Evolutionary conservation across 140 eudicot genomes (phyloP), one percentile per base, ranked within the genome.

Genomic region (Stevia rebaudiana): DNA sequence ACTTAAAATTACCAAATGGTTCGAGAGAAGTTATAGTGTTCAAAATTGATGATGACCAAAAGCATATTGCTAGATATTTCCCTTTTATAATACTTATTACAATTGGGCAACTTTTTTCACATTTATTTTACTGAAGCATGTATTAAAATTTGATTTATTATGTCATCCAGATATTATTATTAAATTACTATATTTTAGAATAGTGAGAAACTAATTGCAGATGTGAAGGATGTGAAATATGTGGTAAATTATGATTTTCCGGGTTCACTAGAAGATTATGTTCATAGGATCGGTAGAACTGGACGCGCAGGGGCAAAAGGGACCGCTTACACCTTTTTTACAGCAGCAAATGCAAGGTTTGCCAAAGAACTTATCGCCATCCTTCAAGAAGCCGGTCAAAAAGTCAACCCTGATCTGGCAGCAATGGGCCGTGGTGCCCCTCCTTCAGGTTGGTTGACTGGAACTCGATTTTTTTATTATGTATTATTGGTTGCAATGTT

Each of bases 231-330:
- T 55, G 99, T 94, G 60, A 94, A 77, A 31, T 94, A 74, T 47
- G 99, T 94, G 65, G 78, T 94, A 61, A 94, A 88, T 67, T 94
- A 94, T 37, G 97, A 94, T 60, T 94, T 94, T 24, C 99, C 97
- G 18, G 97, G 97, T 41, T 88, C 97, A 15, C 80, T 94, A 1
- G 99, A 94, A 73, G 99, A 94, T 74, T 94, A 94, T 57, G 99
- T 94, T 69, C 99, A 94, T 74, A 81, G 97, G 8, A 94, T 94
- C 58, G 99, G 99, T 54, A 70, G 95, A 73, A 94, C 97, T 6
- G 99, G 99, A 63, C 73, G 97, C 58, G 99, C 99, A 6, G 95
- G 97, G 59, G 99, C 97, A 35, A 85, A 83, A 74, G 99, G 99
- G 58, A 88, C 95, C n/a, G 95, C 99, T 6, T 88, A 94, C 73